Conservation (phyloP, 257 asterid species). For the Jacaranda mimosifolia region DNA sequence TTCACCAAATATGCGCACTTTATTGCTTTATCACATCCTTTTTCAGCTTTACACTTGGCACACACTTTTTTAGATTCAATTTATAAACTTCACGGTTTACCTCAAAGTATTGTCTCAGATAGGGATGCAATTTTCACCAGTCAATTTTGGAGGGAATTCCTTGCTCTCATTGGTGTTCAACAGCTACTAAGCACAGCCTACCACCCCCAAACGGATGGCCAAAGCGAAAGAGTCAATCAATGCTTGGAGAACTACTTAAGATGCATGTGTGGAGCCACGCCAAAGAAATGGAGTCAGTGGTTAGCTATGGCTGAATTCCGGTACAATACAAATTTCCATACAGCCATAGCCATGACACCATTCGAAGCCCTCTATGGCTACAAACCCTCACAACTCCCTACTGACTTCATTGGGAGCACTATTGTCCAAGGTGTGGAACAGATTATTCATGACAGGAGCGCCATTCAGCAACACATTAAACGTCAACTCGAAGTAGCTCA, state of each 20-base stretch:
- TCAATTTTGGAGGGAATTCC: too few relatives aligned
- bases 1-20: background rate
- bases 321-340: background rate
- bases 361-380: background rate
- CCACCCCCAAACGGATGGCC: too few relatives aligned
- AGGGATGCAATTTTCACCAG: too few relatives aligned
- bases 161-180: background rate
- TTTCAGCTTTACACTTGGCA: background rate
- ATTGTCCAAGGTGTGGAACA: background rate
- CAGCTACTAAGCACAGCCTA: background rate
- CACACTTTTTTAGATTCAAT: background rate
- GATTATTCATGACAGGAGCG: background rate
- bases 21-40: background rate
- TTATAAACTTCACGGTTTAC: background rate
- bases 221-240: background rate
- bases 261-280: background rate
- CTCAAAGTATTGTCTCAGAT: too few relatives aligned
- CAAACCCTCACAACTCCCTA: background rate
- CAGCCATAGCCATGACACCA: background rate
- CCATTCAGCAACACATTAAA: too few relatives aligned
- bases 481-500: background rate
- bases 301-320: background rate
- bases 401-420: too few relatives aligned
- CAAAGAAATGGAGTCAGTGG: background rate
- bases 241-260: background rate